Evolutionary conservation across 345 rosid species (phyloP), one percentile per base, ranked within the genome.

Genomic region (Hevea brasiliensis): DNA sequence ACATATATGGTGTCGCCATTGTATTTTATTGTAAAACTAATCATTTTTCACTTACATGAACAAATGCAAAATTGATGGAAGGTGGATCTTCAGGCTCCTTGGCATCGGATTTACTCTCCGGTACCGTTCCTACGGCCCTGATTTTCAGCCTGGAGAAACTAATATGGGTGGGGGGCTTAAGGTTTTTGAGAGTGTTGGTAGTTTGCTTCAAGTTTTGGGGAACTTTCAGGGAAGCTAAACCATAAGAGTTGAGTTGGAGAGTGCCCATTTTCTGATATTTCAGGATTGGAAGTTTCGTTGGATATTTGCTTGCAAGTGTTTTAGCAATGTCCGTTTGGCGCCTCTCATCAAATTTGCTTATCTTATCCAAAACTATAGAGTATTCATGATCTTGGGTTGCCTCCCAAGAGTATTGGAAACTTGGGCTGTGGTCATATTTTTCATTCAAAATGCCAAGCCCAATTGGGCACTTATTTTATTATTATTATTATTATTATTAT

Each of bases 31-130:
- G 3, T 32, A 32, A 32, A 32, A 32, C 37, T 1, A 3, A 10
- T 45, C 37, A 15, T 27, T 1, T 32, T 32, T 1, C 12, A 74
- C 90, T 85, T 81, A 94, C 98, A 82, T 91, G 93, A 75, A 94
- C 96, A 71, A 94, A 94, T 51, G 93, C 96, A 45, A 90, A 80
- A 73, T 84, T 83, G 45, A 94, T 88, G 15, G 82, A 70, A 0
- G 96, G 86, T 70, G 94, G 94, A 70, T 89, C 84, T 20, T 80
- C 84, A 0, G 83, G 60, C 63, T 81, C 81, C 10, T 72, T 74
- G 61, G 77, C 45, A 14, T 61, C 76, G 42, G 89, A 76, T 61
- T 70, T 79, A 59, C 76, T 81, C 24, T 77, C 85, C 0, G 91
- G 82, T 66, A 81, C 79, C 0, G 93, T 85, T 70, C 87, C 83